These are phyloP conservation scores for Microthlaspi erraticum DNA, from an alignment of 345 rosid genomes.

Conservation along the genomic window DNA sequence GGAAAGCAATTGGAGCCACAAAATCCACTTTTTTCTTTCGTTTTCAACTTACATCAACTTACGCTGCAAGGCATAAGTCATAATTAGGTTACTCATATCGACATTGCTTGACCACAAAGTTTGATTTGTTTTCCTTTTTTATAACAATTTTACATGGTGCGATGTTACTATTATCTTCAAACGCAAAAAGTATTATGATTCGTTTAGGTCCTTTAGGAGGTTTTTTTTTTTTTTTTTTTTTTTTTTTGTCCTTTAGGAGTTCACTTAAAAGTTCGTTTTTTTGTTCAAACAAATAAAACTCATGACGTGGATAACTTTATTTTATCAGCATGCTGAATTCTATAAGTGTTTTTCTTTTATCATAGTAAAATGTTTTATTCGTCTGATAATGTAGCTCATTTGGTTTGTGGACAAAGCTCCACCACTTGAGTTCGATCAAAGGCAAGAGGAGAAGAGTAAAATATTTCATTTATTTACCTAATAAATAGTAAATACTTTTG, in stretches of 20 bases:
- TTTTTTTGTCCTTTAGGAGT: neutral
- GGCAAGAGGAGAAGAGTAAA: no score
- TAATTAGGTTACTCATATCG: constrained; percentile 41
- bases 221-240: no score
- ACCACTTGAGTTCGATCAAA: no score
- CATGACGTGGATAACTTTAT: constrained; percentile 3
- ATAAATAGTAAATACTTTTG: constrained; percentile 1
- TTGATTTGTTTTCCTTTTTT: constrained; percentile 38
- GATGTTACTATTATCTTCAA: constrained; percentile 39
- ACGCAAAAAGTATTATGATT: constrained; percentile 5
- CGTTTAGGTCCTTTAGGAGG: neutral
- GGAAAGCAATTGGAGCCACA: constrained; percentile 31
- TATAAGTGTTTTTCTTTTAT: neutral
- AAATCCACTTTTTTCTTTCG: constrained; percentile 2
- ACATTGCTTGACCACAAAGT: constrained; percentile 47
- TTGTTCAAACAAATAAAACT: neutral
- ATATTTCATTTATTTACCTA: no score
- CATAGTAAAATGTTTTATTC: neutral
- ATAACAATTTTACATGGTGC: constrained; percentile 30
- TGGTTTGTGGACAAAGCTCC: no score
- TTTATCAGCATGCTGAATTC: constrained; percentile 22
- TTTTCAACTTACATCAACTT: constrained; percentile 43
- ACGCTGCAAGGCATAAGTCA: constrained; percentile 44
- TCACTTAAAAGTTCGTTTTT: constrained; percentile 16
- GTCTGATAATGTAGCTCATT: no score